These are phyloP conservation scores for Candida xyloterini DNA, from an alignment of 805 yeast species.

Conservation along the genomic window DNA sequence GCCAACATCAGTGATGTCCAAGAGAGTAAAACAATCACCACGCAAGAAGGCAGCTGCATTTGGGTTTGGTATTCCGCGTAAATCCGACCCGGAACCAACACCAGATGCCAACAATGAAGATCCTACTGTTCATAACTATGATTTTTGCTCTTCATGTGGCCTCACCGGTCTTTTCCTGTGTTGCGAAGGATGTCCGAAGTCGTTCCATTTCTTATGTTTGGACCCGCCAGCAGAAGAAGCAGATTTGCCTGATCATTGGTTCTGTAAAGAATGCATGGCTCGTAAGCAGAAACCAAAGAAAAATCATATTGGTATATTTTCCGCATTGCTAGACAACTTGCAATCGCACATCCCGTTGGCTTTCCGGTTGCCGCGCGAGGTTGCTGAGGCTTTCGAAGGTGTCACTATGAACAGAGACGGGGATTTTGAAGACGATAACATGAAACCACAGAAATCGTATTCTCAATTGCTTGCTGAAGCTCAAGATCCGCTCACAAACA, in stretches of 20 bases:
- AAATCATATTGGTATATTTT: conserved; percentile 44
- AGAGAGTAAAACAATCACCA: conserved; percentile 24
- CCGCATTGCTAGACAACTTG: conserved; percentile 55
- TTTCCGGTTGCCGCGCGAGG: conserved; percentile 61
- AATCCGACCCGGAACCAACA: conserved; percentile 4
- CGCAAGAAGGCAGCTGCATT: conserved; percentile 14
- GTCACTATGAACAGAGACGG: conserved; percentile 67
- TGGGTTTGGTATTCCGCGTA: conserved; percentile 12
- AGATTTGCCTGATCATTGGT: conserved; percentile 84
- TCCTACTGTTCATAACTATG: conserved; percentile 57
- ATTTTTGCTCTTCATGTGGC: conserved; percentile 88
- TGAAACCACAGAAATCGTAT: conserved; percentile 44
- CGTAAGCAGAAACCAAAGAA: conserved; percentile 27
- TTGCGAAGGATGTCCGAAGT: conserved; percentile 89
- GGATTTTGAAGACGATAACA: conserved; percentile 66
- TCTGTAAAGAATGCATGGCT: conserved; percentile 70
- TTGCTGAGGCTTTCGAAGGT: conserved; percentile 71
- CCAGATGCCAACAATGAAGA: conserved; percentile 14
- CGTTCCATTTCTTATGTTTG: conserved; percentile 89
- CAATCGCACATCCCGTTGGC: conserved; percentile 63
- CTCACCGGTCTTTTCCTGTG: conserved; percentile 86
- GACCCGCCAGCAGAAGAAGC: conserved; percentile 84
- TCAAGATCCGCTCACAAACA: conserved; percentile 55
- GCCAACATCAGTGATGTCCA: conserved; percentile 11
- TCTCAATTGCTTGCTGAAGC: conserved; percentile 44